Evolutionary conservation across 805 yeast species (phyloP), one percentile per base, ranked within the genome.

Genomic region (Kodamaea kakaduensis): DNA sequence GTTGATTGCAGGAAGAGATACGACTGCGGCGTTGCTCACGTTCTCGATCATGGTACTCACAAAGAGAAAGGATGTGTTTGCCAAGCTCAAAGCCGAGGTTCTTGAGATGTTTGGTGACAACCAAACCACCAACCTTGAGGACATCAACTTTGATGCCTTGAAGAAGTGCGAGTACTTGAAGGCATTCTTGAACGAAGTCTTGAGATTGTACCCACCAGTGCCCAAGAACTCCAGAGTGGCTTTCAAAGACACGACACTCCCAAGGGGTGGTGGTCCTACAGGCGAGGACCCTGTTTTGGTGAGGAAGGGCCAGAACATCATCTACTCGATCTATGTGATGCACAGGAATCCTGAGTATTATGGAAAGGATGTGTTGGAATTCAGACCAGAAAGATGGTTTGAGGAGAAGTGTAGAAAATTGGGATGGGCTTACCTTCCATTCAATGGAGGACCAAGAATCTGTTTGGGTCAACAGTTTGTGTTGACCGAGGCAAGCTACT

Each of bases 381-480:
- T 67, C 50, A 52, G 56, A 13, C 78, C 78, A 3, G 74, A 69
- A 44, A 59, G 78, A 36, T 73, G 78, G 78, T 54, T 48, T 18
- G 60, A 56, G 25, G 48, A 49, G 21, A n/a, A 13, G 15, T 25
- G 34, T 25, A 39, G 40, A 9, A 45, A 45, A 38, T 39, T 42
- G 21, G 52, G 52, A 7, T 50, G 54, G 54, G 52, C 31, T 20
- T 29, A 32, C 31, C 26, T 31, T 31, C 54, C 54, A 17, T 50
- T 50, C 40, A 50, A 48, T 29, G 78, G 78, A 29, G 78, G 78
- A 5, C 77, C 78, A 15, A 54, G 78, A 41, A 71, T 73, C 39
- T 73, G 78, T 48, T 56, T 73, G 36, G 78, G 78, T 25, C 77
- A 73, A 56, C 77, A 73, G 52, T 71, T 71, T 52, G 78, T 78